A percentile compares a stretch with the other conserved stretches of the same genome.
These are phyloP conservation scores for Candida pseudoviswanathii DNA, from an alignment of 1,139 yeast species.

Conservation along the genomic window DNA sequence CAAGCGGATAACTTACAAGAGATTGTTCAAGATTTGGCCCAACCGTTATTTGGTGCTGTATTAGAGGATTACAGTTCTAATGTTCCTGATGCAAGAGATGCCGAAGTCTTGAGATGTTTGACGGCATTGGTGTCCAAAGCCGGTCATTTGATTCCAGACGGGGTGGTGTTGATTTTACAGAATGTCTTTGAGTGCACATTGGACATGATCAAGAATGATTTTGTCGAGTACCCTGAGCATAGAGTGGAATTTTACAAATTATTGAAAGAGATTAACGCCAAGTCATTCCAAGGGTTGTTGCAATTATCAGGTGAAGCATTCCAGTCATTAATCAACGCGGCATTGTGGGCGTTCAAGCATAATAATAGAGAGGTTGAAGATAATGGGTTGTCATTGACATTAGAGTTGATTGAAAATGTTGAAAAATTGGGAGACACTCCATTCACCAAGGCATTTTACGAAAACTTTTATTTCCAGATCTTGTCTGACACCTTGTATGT, in stretches of 20 bases:
- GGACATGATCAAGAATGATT: conserved; percentile 93
- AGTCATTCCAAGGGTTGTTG: conserved; percentile 82
- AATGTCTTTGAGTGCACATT: conserved; percentile 93
- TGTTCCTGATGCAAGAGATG: conserved; percentile 97
- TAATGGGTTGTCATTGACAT: conserved; percentile 78
- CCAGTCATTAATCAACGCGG: conserved; percentile 88
- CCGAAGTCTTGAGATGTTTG: conserved; percentile 94
- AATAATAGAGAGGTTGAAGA: conserved; percentile 95
- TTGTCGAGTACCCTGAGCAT: conserved; percentile 96
- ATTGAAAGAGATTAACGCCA: conserved; percentile 80
- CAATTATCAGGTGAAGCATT: conserved; percentile 92
- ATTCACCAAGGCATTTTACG: conserved; percentile 84
- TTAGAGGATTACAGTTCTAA: conserved; percentile 86
- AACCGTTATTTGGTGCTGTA: conserved; percentile 82
- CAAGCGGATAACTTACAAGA: conserved; percentile 87
- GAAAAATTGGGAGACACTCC: conserved; percentile 76
- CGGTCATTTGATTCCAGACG: conserved; percentile 87
- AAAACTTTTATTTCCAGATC: conserved; percentile 85
- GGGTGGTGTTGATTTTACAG: conserved; percentile 83
- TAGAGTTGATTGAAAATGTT: conserved; percentile 85
- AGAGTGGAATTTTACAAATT: conserved; percentile 93
- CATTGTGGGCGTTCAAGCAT: conserved; percentile 97
- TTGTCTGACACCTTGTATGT: conserved; percentile 91
- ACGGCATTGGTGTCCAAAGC: conserved; percentile 86
- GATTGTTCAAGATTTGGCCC: conserved; percentile 79